Evolutionary conservation across 2,329 filamentous ascomycete genomes (phyloP), one percentile per base, ranked within the genome.

Genomic region (Laburnicola sp.): DNA sequence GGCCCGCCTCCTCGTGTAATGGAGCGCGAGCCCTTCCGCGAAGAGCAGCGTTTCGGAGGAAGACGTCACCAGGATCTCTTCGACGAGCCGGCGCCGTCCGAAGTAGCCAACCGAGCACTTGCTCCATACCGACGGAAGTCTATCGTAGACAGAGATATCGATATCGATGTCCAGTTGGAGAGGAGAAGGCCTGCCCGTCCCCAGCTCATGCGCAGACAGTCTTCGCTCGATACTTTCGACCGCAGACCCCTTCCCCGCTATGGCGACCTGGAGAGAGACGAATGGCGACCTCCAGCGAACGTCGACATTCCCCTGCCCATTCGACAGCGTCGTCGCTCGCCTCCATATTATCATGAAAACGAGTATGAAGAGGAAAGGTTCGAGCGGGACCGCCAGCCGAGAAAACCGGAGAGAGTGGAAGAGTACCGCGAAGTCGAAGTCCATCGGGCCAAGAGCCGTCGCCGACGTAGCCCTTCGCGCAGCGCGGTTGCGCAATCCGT

Each of bases 191-290:
- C 77, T 39, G 79, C 81, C 30, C 81, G 88, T 39, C 91, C 91
- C 2, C 79, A 80, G 27, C 80, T 92, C 57, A 67, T 94, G 44
- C 84, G 92, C 51, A 84, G 92, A 37, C 91, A 96, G 71, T 96
- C 91, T 10, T 96, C 91, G 45, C 80, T 96, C 34, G 92, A 96
- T 71, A 96, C 89, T 0, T 96, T 91, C 68, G 92, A 97, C 73
- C 86, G 91, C 42, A 85, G 85, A 26, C 87, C 89, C 1, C 62
- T 79, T 48, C 78, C 80, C 28, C 79, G 82, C 38, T 80, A 80
- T 54, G 78, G 78, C 47, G 80, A 86, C 32, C 73, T 80, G 21
- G 82, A 85, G 45, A 74, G 80, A 30, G 62, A 69, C 38, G 84
- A 88, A 54, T 85, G 86, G 60, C 79, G 81, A n/a, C 78, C 82